Percentiles rank a stretch among this genome's conserved stretches.
These are phyloP conservation scores for Apiotrichum veenhuisii DNA, from an alignment of 1,284 basidiomycete genomes.

Conservation along the genomic window DNA sequence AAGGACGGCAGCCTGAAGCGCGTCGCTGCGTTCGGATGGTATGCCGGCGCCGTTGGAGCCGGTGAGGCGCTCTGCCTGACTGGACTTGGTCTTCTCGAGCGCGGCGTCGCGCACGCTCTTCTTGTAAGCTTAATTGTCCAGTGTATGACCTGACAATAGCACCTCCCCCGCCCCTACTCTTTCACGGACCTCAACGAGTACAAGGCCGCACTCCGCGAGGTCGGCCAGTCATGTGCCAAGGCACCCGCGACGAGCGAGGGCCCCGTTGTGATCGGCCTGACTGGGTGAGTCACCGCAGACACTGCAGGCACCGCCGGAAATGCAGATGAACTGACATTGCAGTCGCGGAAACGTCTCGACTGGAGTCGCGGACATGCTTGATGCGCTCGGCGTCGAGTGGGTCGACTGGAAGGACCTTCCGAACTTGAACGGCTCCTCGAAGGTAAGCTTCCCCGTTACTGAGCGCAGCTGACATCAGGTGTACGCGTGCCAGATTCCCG, in stretches of 20 bases:
- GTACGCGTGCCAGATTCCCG: conserved; percentile 70
- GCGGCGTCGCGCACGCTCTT: conserved; percentile 76
- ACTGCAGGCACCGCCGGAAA: too few species aligned
- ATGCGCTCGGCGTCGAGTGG: conserved; percentile 64
- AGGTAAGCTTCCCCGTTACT: conserved; percentile 47
- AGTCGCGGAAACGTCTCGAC: conserved; percentile 75
- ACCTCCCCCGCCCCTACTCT: conserved; percentile 74
- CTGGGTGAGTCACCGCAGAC: conserved; percentile 64
- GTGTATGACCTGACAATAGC: conserved; percentile 51
- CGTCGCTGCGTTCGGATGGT: conserved; percentile 83
- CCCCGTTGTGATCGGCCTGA: conserved; percentile 74
- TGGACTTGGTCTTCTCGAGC: conserved; percentile 69
- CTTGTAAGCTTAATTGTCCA: conserved; percentile 55
- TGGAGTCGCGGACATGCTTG: conserved; percentile 67
- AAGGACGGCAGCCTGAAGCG: conserved; percentile 58
- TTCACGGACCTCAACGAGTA: conserved; percentile 61
- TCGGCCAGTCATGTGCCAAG: conserved; percentile 54
- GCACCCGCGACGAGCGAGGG: conserved; percentile 52
- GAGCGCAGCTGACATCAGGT: conserved; percentile 52
- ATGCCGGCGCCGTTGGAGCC: conserved; percentile 79
- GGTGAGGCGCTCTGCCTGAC: conserved; percentile 74
- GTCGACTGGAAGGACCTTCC: conserved; percentile 61
- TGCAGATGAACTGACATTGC: neutral
- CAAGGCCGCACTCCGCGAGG: conserved; percentile 57
- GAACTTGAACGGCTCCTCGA: conserved; percentile 54